These are phyloP conservation scores for Aspergillus brunneoviolaceus DNA, from an alignment of 2,329 filamentous ascomycete genomes.

Conservation along the genomic window DNA sequence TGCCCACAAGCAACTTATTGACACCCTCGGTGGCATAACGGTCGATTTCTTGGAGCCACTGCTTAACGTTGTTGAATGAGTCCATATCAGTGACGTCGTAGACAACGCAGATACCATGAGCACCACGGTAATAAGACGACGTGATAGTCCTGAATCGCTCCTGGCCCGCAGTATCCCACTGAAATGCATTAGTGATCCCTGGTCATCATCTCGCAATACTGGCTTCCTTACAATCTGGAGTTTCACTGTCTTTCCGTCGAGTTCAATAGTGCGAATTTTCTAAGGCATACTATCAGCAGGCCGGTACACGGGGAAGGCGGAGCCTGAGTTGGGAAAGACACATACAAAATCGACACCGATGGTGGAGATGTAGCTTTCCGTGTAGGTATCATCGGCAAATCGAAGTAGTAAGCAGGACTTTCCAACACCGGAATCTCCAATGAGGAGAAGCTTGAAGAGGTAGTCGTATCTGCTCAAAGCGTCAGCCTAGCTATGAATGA, in stretches of 20 bases:
- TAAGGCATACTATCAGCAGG: slow-evolving; percentile 41
- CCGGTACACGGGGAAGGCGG: not conserved
- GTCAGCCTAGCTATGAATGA: slow-evolving; percentile 27
- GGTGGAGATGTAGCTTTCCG: slow-evolving; percentile 98
- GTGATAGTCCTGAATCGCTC: slow-evolving; percentile 99
- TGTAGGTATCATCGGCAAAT: slow-evolving; percentile 99
- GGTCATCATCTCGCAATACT: not conserved
- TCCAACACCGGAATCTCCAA: slow-evolving; percentile 99
- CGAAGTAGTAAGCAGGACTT: slow-evolving; percentile 98
- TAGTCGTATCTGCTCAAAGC: slow-evolving; percentile 85
- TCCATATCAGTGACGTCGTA: slow-evolving; percentile 99
- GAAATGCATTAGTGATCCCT: slow-evolving; percentile 23
- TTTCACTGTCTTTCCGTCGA: slow-evolving; percentile 99
- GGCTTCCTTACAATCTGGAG: slow-evolving; percentile 81
- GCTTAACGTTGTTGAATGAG: slow-evolving; percentile 99
- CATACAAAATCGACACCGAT: slow-evolving; percentile 98
- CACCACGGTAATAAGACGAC: slow-evolving; percentile 98
- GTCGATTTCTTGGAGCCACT: slow-evolving; percentile 99
- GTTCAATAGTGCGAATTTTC: slow-evolving; percentile 99
- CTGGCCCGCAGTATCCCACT: slow-evolving; percentile 99
- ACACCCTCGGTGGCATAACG: slow-evolving; percentile 98
- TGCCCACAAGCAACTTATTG: slow-evolving; percentile 98
- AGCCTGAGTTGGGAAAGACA: slow-evolving; percentile 24
- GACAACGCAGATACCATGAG: slow-evolving; percentile 98
- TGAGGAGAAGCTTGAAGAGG: slow-evolving; percentile 99